Evolutionary conservation across 2,329 filamentous ascomycete genomes (phyloP).

Genomic region (Clarireedia paspali): DNA sequence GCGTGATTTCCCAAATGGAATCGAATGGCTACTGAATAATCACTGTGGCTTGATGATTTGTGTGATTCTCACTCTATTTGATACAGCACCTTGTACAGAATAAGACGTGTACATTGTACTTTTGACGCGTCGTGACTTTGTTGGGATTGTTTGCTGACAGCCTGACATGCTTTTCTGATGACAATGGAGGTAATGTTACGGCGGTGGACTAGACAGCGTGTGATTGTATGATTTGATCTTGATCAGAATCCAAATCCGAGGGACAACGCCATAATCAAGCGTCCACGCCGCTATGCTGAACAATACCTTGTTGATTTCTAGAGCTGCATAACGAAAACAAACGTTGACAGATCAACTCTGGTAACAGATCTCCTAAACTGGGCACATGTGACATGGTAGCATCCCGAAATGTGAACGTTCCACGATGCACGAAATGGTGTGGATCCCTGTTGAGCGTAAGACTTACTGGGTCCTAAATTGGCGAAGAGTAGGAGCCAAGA

Average conservation of each 20-base stretch:
- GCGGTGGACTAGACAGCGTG: too few species aligned
- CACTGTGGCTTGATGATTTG: conserved; percentile 1
- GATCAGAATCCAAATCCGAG: neutral
- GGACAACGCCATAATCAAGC: neutral
- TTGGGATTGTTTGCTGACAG: neutral
- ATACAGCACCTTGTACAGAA: conserved; percentile 2
- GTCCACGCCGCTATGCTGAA: neutral
- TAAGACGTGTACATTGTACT: neutral
- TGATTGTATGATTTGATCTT: neutral
- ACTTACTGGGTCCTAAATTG: neutral
- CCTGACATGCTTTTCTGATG: too few species aligned
- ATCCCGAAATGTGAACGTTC: conserved; percentile 10
- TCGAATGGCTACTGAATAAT: neutral
- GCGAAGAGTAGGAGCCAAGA: neutral
- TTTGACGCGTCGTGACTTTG: neutral
- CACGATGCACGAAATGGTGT: conserved; percentile 9
- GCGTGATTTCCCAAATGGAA: too few species aligned
- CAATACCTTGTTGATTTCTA: neutral
- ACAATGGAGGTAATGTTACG: too few species aligned
- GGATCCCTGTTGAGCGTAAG: neutral
- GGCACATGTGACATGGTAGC: conserved; percentile 5
- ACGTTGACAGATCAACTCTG: conserved; percentile 4
- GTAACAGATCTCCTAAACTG: neutral
- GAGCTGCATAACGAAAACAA: neutral
- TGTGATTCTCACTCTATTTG: conserved; percentile 4